Evolutionary conservation across 345 rosid species (phyloP).

Genomic region (Kandelia obovata): DNA sequence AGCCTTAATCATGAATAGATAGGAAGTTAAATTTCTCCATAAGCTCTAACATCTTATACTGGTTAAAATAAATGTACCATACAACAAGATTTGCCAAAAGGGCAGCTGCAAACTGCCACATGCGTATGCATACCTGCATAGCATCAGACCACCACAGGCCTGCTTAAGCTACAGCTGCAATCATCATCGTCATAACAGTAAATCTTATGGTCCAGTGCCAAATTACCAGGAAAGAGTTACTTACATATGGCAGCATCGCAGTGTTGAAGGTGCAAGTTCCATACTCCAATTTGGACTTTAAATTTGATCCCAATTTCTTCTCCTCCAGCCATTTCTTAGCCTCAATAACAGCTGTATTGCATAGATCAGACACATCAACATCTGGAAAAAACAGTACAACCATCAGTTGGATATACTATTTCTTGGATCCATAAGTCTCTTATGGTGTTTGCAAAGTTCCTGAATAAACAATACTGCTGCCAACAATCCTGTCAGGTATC

Average conservation of each 20-base stretch:
- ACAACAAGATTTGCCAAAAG: neutral
- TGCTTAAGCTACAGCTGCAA: neutral
- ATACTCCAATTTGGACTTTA: constrained; percentile 45
- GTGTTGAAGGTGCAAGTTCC: constrained; percentile 36
- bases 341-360: constrained; percentile 56
- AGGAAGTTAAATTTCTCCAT: too few relatives aligned
- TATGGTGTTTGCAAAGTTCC: constrained; percentile 17
- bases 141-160: neutral
- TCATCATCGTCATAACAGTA: neutral
- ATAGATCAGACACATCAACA: constrained; percentile 40
- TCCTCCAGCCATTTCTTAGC: constrained; percentile 77
- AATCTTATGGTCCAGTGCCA: neutral
- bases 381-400: constrained; percentile 32
- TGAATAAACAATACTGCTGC: constrained; percentile 39
- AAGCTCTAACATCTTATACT: too few relatives aligned
- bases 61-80: neutral
- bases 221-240: constrained; percentile 23
- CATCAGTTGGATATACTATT: constrained; percentile 11
- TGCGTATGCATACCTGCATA: neutral
- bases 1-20: too few relatives aligned
- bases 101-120: neutral
- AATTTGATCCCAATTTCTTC: constrained; percentile 62
- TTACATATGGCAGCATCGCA: constrained; percentile 34
- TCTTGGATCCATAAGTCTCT: neutral
- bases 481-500: constrained; percentile 18